Base-by-base conservation (phyloP, 129 eudicot genomes). In the Glebionis coronaria region DNA sequence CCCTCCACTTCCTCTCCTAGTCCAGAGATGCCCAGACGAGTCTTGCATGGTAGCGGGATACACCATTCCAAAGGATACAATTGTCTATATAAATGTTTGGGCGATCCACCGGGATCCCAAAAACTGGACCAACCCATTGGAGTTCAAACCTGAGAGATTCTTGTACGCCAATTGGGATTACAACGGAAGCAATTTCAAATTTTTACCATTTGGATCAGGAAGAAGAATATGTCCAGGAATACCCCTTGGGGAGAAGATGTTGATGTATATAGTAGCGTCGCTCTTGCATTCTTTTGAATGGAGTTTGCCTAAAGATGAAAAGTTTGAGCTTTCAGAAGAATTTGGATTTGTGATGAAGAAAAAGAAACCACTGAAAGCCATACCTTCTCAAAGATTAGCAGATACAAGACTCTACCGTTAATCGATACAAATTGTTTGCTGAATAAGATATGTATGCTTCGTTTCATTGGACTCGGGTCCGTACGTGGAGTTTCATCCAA, bases 1-100 rank as follows among this genome's bases (percentile, higher is more conserved):
- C 66, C 82, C 88, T 45, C 56, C 72, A 4, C 23, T 82, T 9
- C 85, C 92, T 7, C 73, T 85, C 18, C 20, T 86, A 20, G 31
- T 80, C 23, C 93, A 78, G 5, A 65, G 69, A 38, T 19, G 51
- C 28, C 80, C 93, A 2, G 68, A 62, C 20, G 77, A 82, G 60
- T 35, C 82, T 4, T 63, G 76, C 60, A 28, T 1, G 0, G 78
- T 86, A 4, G 77, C 73, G 0, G 84, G 84, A 15, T 80, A 80
- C 79, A 38, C 53, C 3, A 54, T 85, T 23, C 91, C 91, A 6
- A 82, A 82, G 70, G 79, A 60, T 2, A 25, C 71, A 5, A 46
- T 46, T 1, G 79, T 82, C 14, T 51, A 62, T 5, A 44, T 82
- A 0, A 85, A 85, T 1, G 73, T 61, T 27, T 71, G 78, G 77